These are phyloP conservation scores for Angomonas ambiguus DNA, from an alignment of 208 protist species.

Conservation along the genomic window DNA sequence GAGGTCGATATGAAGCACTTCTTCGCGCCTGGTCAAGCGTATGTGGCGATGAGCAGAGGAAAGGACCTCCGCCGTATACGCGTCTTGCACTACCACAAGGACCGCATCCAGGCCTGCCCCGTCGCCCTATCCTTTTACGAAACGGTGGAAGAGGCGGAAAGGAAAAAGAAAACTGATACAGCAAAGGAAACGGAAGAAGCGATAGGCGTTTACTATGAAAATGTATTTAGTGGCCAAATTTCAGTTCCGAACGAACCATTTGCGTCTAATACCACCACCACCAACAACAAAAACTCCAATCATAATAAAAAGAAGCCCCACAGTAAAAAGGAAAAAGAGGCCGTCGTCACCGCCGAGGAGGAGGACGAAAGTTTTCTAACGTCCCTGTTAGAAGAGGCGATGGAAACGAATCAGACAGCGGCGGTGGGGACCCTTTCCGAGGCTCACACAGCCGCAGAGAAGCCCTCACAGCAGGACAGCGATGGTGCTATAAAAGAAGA, in stretches of 20 bases:
- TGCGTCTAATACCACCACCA: too few species aligned
- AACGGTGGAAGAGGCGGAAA: constrained; percentile 14
- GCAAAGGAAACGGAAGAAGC: background rate
- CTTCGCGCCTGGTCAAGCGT: constrained; percentile 61
- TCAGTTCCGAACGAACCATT: too few species aligned
- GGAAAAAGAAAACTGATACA: background rate
- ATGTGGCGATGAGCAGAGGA: constrained; percentile 71
- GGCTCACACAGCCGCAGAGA: background rate
- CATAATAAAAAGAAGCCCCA: background rate
- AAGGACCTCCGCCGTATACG: constrained; percentile 39
- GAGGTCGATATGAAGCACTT: constrained; percentile 58
- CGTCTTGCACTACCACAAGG: constrained; percentile 36
- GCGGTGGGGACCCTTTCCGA: too few species aligned
- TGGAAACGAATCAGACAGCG: background rate
- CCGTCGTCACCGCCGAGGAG: background rate
- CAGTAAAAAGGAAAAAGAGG: background rate
- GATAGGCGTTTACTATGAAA: background rate
- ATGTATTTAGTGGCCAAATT: too few species aligned
- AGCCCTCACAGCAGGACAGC: background rate
- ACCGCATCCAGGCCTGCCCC: constrained; percentile 34
- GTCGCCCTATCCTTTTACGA: constrained; percentile 47
- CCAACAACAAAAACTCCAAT: constrained; percentile 15
- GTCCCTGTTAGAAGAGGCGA: background rate
- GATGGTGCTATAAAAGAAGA: too few species aligned
- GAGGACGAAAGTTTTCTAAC: background rate